These are phyloP conservation scores for Backusella parvicylindrica DNA, from an alignment of 192 early-diverging fungal genomes.

Conservation along the genomic window DNA sequence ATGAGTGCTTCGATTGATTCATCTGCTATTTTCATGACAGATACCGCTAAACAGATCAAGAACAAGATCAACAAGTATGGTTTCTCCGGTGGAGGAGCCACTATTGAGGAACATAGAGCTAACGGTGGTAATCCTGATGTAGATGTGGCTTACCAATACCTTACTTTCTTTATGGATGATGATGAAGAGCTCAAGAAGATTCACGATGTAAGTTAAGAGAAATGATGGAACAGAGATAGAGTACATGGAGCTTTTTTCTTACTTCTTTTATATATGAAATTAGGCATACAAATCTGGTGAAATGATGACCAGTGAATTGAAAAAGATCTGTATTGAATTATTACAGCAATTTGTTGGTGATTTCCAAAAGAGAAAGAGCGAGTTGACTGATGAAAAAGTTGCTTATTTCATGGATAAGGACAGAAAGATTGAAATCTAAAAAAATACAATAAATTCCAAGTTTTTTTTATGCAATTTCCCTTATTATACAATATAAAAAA, in stretches of 20 bases:
- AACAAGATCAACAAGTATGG: conserved; percentile 91
- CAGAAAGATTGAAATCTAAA: conserved; percentile 29
- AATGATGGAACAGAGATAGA: not conserved
- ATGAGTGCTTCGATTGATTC: conserved; percentile 90
- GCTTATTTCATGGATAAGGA: conserved; percentile 61
- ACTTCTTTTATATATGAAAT: not conserved
- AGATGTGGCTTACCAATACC: conserved; percentile 94
- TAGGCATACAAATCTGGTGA: conserved; percentile 77
- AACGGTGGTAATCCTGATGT: conserved; percentile 90
- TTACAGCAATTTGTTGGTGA: conserved; percentile 71
- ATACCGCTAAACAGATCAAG: conserved; percentile 90
- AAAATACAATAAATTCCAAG: not conserved
- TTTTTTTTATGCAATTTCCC: not conserved
- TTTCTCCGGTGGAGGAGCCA: conserved; percentile 90
- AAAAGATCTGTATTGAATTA: conserved; percentile 83
- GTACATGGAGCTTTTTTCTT: not conserved
- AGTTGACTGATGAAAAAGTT: conserved; percentile 61
- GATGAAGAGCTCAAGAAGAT: conserved; percentile 81
- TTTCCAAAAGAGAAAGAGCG: conserved; percentile 70
- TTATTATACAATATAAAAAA: no score
- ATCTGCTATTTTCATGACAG: conserved; percentile 91
- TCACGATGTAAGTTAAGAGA: conserved; percentile 37
- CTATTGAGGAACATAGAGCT: conserved; percentile 76
- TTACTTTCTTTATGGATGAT: conserved; percentile 92
- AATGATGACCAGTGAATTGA: conserved; percentile 85